phyloP scores from a whole-genome alignment of 2,329 filamentous ascomycete genomes.

The Allantophomopsis cytisporea region DNA sequence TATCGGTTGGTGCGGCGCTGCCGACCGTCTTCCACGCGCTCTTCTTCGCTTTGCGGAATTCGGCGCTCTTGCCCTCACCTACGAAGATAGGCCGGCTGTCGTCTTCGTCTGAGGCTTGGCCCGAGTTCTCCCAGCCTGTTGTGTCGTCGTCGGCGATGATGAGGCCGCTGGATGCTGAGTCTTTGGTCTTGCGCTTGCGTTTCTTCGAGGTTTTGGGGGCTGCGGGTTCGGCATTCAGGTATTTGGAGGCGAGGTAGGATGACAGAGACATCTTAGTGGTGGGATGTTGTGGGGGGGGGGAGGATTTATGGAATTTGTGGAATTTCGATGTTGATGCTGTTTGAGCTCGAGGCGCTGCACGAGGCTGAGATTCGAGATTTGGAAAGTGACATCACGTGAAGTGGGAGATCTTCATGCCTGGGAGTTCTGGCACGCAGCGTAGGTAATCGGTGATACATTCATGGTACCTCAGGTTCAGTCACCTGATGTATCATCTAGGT shows the following conservation, averaged over 20 bases:
- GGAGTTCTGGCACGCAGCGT: too few relatives aligned
- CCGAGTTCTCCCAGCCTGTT: constrained; percentile 21
- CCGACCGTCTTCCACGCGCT: constrained; percentile 68
- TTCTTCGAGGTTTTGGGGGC: constrained; percentile 43
- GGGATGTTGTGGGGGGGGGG: background rate
- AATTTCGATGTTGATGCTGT: background rate
- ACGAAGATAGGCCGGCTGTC: constrained; percentile 33
- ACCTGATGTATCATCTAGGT: too few relatives aligned
- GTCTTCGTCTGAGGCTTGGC: constrained; percentile 31
- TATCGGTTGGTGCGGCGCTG: constrained; percentile 15
- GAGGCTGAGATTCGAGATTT: too few relatives aligned
- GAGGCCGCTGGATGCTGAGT: constrained; percentile 31
- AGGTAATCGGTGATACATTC: too few relatives aligned
- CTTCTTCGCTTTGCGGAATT: constrained; percentile 65
- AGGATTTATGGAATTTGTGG: background rate
- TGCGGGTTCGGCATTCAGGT: constrained; percentile 54
- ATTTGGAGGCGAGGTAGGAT: constrained; percentile 82
- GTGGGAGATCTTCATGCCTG: too few relatives aligned
- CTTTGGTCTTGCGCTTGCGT: constrained; percentile 43
- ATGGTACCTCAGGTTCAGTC: too few relatives aligned
- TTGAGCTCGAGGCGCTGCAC: too few relatives aligned
- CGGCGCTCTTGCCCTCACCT: constrained; percentile 31
- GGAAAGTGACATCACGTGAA: too few relatives aligned
- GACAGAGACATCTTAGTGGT: constrained; percentile 47
- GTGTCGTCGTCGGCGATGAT: constrained; percentile 53